Evolutionary conservation across 768 basidiomycete species (phyloP).

Genomic region (Panaeolus cyanescens): DNA sequence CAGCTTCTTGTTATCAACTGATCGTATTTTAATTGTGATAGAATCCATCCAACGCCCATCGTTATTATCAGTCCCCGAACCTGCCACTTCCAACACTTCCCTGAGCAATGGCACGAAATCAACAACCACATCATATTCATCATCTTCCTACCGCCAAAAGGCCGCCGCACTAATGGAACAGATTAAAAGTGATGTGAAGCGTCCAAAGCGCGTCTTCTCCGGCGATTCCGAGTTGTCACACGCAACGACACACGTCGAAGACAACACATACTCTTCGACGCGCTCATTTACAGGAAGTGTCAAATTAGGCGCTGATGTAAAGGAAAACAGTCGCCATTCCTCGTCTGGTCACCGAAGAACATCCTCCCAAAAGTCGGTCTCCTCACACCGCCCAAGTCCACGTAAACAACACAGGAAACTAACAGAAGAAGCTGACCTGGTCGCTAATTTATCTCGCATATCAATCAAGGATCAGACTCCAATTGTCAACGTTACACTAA

Average conservation of each 20-base stretch:
- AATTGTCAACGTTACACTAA: slow-evolving; percentile 23
- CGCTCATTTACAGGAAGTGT: slow-evolving; percentile 14
- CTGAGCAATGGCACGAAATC: slow-evolving; percentile 28
- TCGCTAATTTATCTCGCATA: slow-evolving; percentile 24
- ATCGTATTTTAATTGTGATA: slow-evolving; percentile 12
- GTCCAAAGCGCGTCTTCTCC: slow-evolving; percentile 72
- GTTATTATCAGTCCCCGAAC: slow-evolving; percentile 34
- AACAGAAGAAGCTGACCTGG: slow-evolving; percentile 21
- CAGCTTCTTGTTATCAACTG: neutral
- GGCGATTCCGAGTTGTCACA: slow-evolving; percentile 61
- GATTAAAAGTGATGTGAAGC: slow-evolving; percentile 78
- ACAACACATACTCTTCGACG: slow-evolving; percentile 22
- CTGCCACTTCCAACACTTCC: slow-evolving; percentile 28
- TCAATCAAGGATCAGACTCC: slow-evolving; percentile 25
- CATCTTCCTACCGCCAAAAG: slow-evolving; percentile 71
- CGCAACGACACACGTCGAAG: slow-evolving; percentile 34
- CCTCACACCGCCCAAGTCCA: slow-evolving; percentile 25
- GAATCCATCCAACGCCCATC: slow-evolving; percentile 32
- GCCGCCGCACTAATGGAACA: slow-evolving; percentile 85
- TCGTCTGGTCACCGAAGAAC: slow-evolving; percentile 28
- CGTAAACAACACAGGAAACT: slow-evolving; percentile 18
- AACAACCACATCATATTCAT: slow-evolving; percentile 48
- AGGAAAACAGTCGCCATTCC: slow-evolving; percentile 33
- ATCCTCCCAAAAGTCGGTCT: slow-evolving; percentile 31
- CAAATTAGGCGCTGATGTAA: slow-evolving; percentile 14